A percentile compares a stretch with the other conserved stretches of the same genome.
Conservation (phyloP, 805 yeast species). For the Maudiozyma barnettii region DNA sequence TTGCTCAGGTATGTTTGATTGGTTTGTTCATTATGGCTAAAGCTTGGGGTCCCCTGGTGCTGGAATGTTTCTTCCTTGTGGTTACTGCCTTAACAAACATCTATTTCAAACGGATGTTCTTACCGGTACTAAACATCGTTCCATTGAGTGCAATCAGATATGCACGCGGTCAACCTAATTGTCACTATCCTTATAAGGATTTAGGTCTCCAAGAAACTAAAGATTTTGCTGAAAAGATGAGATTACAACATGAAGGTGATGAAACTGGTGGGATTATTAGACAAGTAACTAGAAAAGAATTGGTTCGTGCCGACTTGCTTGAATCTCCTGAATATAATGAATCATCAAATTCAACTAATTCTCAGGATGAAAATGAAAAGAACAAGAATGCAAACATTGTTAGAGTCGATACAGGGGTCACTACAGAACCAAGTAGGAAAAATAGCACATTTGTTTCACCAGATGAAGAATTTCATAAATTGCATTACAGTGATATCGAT, state of each 20-base stretch:
- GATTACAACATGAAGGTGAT: slow-evolving; percentile 15
- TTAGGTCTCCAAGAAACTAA: slow-evolving; percentile 54
- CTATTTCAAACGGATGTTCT: slow-evolving; percentile 47
- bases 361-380: background rate
- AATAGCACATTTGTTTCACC: slow-evolving; percentile 22
- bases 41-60: slow-evolving; percentile 68
- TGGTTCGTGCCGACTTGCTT: slow-evolving; percentile 23
- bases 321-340: slow-evolving; percentile 4
- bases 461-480: slow-evolving; percentile 20
- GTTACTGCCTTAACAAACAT: slow-evolving; percentile 52
- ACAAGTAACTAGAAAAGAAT: slow-evolving; percentile 23
- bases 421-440: background rate
- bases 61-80: slow-evolving; percentile 53
- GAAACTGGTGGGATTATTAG: slow-evolving; percentile 22
- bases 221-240: slow-evolving; percentile 36
- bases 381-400: slow-evolving; percentile 1
- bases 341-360: slow-evolving; percentile 2
- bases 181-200: slow-evolving; percentile 52
- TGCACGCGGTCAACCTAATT: slow-evolving; percentile 32
- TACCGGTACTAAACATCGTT: slow-evolving; percentile 56
- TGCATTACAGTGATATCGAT: slow-evolving; percentile 17
- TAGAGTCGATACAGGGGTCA: slow-evolving; percentile 1
- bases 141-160: slow-evolving; percentile 49
- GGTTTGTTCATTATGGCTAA: slow-evolving; percentile 70
- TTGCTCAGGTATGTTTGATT: slow-evolving; percentile 58